phyloP scores from a whole-genome alignment of 2,329 filamentous ascomycete genomes.

The Ciborinia camelliae region DNA sequence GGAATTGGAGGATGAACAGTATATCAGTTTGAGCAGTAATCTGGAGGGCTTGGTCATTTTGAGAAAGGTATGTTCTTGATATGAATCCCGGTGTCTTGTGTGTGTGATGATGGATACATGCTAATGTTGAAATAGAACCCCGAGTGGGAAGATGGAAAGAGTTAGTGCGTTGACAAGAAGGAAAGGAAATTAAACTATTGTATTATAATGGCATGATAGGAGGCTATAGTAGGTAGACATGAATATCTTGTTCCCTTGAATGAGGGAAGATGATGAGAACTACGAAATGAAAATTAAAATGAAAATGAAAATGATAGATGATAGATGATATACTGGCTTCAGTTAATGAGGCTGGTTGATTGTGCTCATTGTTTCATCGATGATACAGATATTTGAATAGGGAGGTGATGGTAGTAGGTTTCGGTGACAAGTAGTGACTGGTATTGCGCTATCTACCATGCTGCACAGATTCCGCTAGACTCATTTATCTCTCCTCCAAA shows the following conservation, averaged over 20 bases:
- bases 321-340: slow-evolving; percentile 20
- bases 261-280: not conserved
- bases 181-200: slow-evolving; percentile 34
- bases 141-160: slow-evolving; percentile 52
- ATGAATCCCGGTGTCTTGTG: not conserved
- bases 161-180: slow-evolving; percentile 27
- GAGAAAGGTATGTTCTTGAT: slow-evolving; percentile 76
- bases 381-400: not conserved
- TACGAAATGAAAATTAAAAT: slow-evolving; percentile 24
- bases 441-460: not conserved
- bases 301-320: slow-evolving; percentile 34
- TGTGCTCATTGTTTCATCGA: not conserved
- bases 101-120: not conserved
- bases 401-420: not conserved
- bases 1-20: slow-evolving; percentile 96
- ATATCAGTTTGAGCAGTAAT: slow-evolving; percentile 84
- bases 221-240: slow-evolving; percentile 25
- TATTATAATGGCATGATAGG: slow-evolving; percentile 33
- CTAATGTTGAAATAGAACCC: slow-evolving; percentile 46
- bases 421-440: too few species aligned
- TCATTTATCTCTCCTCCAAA: not conserved
- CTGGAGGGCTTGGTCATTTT: slow-evolving; percentile 94
- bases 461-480: not conserved
- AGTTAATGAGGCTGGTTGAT: not conserved
- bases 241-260: slow-evolving; percentile 14